phyloP scores from a whole-genome alignment of 2,329 filamentous ascomycete species.

The Bipolaris bicolor region DNA sequence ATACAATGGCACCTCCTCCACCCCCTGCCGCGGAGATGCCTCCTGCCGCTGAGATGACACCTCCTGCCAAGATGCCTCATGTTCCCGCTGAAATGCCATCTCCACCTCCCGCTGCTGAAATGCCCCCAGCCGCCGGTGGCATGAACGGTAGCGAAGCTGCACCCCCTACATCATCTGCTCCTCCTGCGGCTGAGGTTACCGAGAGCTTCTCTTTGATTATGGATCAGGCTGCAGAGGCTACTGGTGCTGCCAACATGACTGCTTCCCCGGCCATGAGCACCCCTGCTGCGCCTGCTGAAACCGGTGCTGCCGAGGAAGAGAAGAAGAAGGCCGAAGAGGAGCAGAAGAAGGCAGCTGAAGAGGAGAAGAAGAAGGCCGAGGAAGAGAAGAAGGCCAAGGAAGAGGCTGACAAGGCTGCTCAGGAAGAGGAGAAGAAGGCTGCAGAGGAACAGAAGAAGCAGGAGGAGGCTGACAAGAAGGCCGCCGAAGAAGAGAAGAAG shows the following conservation, averaged over 20 bases:
- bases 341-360: background rate
- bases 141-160: slow-evolving; percentile 1
- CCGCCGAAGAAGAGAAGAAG: slow-evolving; percentile 1
- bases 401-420: background rate
- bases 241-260: background rate
- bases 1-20: background rate
- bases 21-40: slow-evolving; percentile 2
- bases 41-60: background rate
- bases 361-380: slow-evolving; percentile 8
- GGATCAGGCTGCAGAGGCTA: slow-evolving; percentile 6
- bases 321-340: slow-evolving; percentile 7
- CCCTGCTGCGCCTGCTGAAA: background rate
- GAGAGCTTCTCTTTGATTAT: slow-evolving; percentile 18
- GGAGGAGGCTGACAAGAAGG: slow-evolving; percentile 1
- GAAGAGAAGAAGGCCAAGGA: slow-evolving; percentile 7
- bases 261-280: background rate
- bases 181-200: slow-evolving; percentile 10
- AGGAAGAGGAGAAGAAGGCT: slow-evolving; percentile 4
- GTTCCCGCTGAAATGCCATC: background rate
- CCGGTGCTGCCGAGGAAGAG: slow-evolving; percentile 3
- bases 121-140: background rate
- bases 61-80: background rate
- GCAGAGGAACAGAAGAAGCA: slow-evolving; percentile 3
- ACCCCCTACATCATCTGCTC: slow-evolving; percentile 1
- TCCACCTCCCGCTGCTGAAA: background rate